Evolutionary conservation across 2,329 filamentous ascomycete genomes (phyloP), one percentile per base, ranked within the genome.

Genomic region (Chaetomium sp.): DNA sequence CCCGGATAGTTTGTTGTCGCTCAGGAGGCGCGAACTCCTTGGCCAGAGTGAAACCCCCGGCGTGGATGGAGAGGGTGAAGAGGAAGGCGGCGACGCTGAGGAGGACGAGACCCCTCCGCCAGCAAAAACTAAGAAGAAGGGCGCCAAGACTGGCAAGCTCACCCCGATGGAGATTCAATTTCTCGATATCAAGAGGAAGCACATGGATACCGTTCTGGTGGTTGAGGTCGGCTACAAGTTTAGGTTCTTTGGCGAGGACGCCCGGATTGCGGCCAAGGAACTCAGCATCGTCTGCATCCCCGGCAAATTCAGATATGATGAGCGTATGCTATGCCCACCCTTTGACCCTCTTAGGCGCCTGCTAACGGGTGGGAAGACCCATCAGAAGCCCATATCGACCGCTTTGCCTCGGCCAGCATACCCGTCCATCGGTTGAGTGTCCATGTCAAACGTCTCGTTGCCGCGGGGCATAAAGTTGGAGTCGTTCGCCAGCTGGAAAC

Each of bases 211-310:
- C 0, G 73, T 99, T 23, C 82, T 99, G 61, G 90, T 98, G 13
- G 88, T 98, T 60, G 94, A 99, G 75, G 95, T 98, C 9, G 95
- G 95, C 58, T 99, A 99, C 80, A 99, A 99, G 75, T 99, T 96
- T 78, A 89, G 91, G 38, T 97, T 99, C 80, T 97, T 97, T 74
- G 95, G 95, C 12, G 94, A 98, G 73, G 95, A 99, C 79, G 95
- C 95, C 9, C 86, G 93, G 60, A 86, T 87, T 61, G 95, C 94
- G 4, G 91, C 93, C 13, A 96, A 94, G 76, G 92, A 94, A 75
- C 82, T 99, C 57, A 91, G 92, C 65, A 97, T 99, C 70, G 90
- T 99, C 47, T 99, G 95, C 75, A 97, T 99, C 71, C 94, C 95
- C 0, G 95, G 95, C 42, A 98, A 97, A 74, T 87, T 94, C 76